Base-by-base conservation (phyloP, 768 basidiomycete genomes). In the Xerocomellus intermedius region DNA sequence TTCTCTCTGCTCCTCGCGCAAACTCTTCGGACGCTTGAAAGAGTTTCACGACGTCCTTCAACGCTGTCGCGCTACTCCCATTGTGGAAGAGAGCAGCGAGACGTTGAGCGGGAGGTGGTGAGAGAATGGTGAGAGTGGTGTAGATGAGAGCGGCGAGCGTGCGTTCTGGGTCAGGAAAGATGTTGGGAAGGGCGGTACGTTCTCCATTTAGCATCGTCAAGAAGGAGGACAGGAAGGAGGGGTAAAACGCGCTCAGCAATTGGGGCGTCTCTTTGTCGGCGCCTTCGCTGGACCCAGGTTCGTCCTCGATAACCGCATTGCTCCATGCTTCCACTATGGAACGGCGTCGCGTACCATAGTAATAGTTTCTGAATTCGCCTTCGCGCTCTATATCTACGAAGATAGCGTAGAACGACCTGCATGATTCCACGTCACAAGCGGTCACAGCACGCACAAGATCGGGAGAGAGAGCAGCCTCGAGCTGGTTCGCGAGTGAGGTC, bases 401-500 rank as follows among this genome's bases (percentile, higher is more conserved):
- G 47, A 98, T 94, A 22, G 81, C 75, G 63, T 88, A 94, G 71
- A 93, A 94, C 48, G 79, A 79, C 56, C 84, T 83, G 73, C 91
- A 94, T 5, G 81, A 79, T 13, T 80, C 75, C 36, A 87, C 77
- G 68, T 98, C 93, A 59, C 85, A 82, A 2, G 84, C 78, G 55
- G 85, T 88, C 69, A 98, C 89, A 5, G 93, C 91, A 26, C 88
- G 85, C 26, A 94, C 89, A 46, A 99, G 78, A 2, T 91, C 90
- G n/a, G 91, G 87, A 66, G 91, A 93, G 54, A 96, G 80, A 1
- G 89, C 85, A 2, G 92, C 91, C 74, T 99, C 97, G 44, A 98
- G 84, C 70, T 97, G 91, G 67, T 99, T 98, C 69, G 97, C 94
- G 28, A 99, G 80, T 55, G 86, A 93, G 55, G 94, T 85, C 84